Evolutionary conservation across 1,284 basidiomycete genomes (phyloP), one percentile per base, ranked within the genome.

Genomic region (Pseudozyma hubeiensis): DNA sequence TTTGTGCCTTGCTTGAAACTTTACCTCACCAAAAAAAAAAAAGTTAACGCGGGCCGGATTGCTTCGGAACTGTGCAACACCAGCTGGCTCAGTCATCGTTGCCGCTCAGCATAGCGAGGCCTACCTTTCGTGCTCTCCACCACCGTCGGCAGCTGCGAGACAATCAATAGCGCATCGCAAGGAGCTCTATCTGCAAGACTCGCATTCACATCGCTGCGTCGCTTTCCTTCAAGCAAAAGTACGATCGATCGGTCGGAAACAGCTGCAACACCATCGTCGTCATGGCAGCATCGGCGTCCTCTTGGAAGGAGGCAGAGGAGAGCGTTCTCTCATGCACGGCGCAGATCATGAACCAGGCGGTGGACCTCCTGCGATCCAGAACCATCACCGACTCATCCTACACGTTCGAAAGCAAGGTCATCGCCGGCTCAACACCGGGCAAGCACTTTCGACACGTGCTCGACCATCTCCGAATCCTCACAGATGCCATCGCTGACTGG

Each of bases 381-480:
- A 41, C 56, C 33, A 66, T 81, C 19, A 59, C 40, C n/a, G 67
- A 78, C 53, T 29, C 45, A 0, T 43, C 66, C 4, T 75, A 79
- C 52, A 49, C 52, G 2, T 70, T 59, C 19, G 65, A 71, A 31
- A 72, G 66, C 45, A 52, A 63, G 39, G 53, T 75, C n/a, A 76
- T 79, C 19, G 51, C 71, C 1, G 77, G 78, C 34, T 72, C 69
- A 1, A 61, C 79, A 11, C 64, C 78, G 16, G 79, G 79, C 40
- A 78, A 77, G 56, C 79, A 81, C 51, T 60, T 81, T 17, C 61
- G 79, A 43, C 79, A 81, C 31, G 77, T 79, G 11, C 65, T 78
- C 37, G 78, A 80, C 40, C 78, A 80, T 35, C 63, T 75, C 30
- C 60, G 78, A 3, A 76, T 80, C 53, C 56, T 80, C 11, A 44